Percentiles rank a stretch among this genome's conserved stretches.
Conservation (phyloP, 2,329 filamentous ascomycete species). For the Lizonia empirigonia region DNA sequence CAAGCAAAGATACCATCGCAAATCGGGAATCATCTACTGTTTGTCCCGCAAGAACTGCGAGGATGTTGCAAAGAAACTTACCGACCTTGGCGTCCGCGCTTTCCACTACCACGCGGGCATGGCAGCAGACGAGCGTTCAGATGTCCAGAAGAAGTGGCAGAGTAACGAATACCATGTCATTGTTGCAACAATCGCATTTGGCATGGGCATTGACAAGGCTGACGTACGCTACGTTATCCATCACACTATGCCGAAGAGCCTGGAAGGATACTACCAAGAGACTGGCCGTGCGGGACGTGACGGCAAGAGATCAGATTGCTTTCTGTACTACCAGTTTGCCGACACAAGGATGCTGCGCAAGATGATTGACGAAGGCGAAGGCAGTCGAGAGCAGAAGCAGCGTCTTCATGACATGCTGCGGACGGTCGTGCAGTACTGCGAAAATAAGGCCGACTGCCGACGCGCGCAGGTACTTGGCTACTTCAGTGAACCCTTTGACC, state of each 20-base stretch:
- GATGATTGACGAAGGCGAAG: constrained; percentile 84
- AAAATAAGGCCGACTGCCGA: constrained; percentile 86
- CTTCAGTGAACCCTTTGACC: constrained; percentile 84
- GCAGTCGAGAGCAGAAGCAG: constrained; percentile 77
- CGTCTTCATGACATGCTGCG: constrained; percentile 85
- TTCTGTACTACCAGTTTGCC: constrained; percentile 82
- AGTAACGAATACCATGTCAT: constrained; percentile 80
- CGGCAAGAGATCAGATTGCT: constrained; percentile 84
- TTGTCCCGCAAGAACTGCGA: constrained; percentile 85
- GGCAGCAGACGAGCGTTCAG: constrained; percentile 67
- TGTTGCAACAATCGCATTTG: constrained; percentile 97
- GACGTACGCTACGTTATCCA: constrained; percentile 97
- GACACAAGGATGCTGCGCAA: constrained; percentile 76
- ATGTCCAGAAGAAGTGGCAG: constrained; percentile 84
- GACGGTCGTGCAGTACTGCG: constrained; percentile 83
- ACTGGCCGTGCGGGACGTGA: constrained; percentile 94
- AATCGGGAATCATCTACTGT: constrained; percentile 93
- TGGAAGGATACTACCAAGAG: constrained; percentile 98
- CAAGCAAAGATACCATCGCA: constrained; percentile 67
- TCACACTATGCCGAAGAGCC: constrained; percentile 86
- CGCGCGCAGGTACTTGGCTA: constrained; percentile 89
- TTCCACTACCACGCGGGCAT: constrained; percentile 87
- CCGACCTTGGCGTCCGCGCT: constrained; percentile 70
- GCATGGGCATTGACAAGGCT: constrained; percentile 99
- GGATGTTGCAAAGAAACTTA: constrained; percentile 73